These are phyloP conservation scores for Syzygium oleosum DNA, from an alignment of 345 rosid genomes.

Conservation along the genomic window DNA sequence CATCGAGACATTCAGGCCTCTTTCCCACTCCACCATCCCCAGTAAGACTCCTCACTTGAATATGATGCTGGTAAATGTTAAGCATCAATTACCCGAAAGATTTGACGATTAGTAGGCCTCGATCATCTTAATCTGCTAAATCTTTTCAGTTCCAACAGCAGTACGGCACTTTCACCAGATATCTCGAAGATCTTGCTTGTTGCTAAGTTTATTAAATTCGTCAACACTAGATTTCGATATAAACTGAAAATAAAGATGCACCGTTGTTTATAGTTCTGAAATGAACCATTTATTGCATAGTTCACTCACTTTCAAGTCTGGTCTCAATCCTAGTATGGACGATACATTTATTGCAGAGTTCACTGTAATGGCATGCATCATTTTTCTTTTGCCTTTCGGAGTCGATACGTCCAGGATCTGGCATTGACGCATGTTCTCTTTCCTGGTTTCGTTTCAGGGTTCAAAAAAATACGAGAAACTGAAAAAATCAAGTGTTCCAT, in stretches of 20 bases:
- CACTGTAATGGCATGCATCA: background rate
- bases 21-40: background rate
- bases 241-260: background rate
- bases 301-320: background rate
- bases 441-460: constrained; percentile 25
- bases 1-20: constrained; percentile 6
- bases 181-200: background rate
- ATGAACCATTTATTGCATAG: background rate
- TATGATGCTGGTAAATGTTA: background rate
- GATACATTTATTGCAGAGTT: background rate
- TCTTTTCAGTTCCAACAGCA: background rate
- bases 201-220: background rate
- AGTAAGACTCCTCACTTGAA: background rate
- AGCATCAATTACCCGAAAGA: background rate
- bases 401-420: background rate
- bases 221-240: background rate
- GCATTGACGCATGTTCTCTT: background rate
- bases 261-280: background rate
- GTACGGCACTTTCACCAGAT: background rate
- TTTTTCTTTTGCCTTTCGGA: background rate
- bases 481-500: background rate
- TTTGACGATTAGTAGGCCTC: background rate
- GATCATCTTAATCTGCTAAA: background rate
- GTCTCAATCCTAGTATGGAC: background rate
- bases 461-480: constrained; percentile 43